Base-by-base conservation (phyloP, 2,329 filamentous ascomycete genomes). In the Cladosporium sp. region DNA sequence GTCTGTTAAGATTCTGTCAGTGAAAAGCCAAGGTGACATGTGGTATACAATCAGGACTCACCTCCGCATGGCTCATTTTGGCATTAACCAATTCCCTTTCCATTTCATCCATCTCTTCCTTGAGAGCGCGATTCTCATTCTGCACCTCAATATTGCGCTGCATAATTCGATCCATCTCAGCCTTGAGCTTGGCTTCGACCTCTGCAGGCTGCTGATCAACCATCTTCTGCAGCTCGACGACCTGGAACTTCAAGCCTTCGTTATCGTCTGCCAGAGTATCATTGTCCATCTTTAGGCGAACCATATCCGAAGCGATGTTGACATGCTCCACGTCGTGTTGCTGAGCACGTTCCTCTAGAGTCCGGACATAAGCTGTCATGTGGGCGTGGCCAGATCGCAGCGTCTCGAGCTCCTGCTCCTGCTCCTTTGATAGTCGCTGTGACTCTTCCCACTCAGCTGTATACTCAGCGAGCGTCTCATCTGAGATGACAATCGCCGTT, bases 11-110 rank as follows among this genome's bases (percentile, higher is more conserved):
- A 15, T 17, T 38, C 19, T n/a, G 1, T 52, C 30, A 40, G 59
- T 71, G 64, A 72, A 37, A 36, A n/a, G 49, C 42, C n/a, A 15
- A 43, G 12, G n/a, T 8, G 40, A 12, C 4, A n/a, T n/a, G 6
- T 17, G 43, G n/a, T 54, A 8, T 6, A 34, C 11, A 49, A n/a
- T 7, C 30, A 25, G 15, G 14, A 20, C 87, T 80, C 82, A 96
- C 93, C 87, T 97, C 91, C 57, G 94, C 94, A 78, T 92, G 92
- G 69, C 86, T 85, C 89, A 99, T 89, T 82, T 99, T 99, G 1
- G 92, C 94, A 71, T 88, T 85, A 63, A 99, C 93, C 65, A 99
- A 79, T 73, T 92, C 87, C 74, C 92, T 89, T 79, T 97, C 94
- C 79, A 97, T 89, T 66, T 97, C 92, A 5, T 85, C 82, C 82